Evolutionary conservation across 371 early-diverging fungal genomes (phyloP).

Genomic region (Rhizopus stolonifer): DNA sequence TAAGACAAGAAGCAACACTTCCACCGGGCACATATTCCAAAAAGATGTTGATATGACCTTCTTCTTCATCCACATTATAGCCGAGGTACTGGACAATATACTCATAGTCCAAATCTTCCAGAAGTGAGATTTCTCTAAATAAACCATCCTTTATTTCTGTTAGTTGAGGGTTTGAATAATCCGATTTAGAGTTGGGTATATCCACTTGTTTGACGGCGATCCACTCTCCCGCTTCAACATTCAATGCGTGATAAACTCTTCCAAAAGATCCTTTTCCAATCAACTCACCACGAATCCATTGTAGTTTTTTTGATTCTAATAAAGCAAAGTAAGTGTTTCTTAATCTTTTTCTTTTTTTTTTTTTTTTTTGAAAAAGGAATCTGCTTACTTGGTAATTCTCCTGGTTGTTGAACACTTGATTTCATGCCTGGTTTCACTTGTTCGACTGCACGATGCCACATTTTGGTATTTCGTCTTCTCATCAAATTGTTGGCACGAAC

Average conservation of each 20-base stretch:
- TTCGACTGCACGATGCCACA: slow-evolving; percentile 62
- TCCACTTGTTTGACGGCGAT: slow-evolving; percentile 99
- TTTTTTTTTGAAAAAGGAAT: neutral
- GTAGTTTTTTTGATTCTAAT: slow-evolving; percentile 35
- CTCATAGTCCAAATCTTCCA: slow-evolving; percentile 79
- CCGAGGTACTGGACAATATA: slow-evolving; percentile 95
- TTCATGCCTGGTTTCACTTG: slow-evolving; percentile 58
- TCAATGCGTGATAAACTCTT: slow-evolving; percentile 91
- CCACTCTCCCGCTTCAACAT: slow-evolving; percentile 80
- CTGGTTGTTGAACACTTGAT: slow-evolving; percentile 11
- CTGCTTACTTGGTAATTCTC: slow-evolving; percentile 33
- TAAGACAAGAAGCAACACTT: slow-evolving; percentile 82
- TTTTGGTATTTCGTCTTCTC: slow-evolving; percentile 59
- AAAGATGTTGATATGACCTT: slow-evolving; percentile 85
- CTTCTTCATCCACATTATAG: slow-evolving; percentile 54
- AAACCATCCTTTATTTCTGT: slow-evolving; percentile 39
- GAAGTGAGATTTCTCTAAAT: slow-evolving; percentile 42
- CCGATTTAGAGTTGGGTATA: slow-evolving; percentile 64
- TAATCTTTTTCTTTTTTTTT: neutral
- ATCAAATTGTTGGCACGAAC: slow-evolving; percentile 39
- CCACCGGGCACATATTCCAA: slow-evolving; percentile 98
- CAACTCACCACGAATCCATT: slow-evolving; percentile 86
- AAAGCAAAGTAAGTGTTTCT: neutral
- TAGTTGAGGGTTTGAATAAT: slow-evolving; percentile 36
- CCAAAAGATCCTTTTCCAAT: slow-evolving; percentile 99